Evolutionary conservation across 495 filamentous ascomycete species (phyloP).

Genomic region (Annulohypoxylon nitens): DNA sequence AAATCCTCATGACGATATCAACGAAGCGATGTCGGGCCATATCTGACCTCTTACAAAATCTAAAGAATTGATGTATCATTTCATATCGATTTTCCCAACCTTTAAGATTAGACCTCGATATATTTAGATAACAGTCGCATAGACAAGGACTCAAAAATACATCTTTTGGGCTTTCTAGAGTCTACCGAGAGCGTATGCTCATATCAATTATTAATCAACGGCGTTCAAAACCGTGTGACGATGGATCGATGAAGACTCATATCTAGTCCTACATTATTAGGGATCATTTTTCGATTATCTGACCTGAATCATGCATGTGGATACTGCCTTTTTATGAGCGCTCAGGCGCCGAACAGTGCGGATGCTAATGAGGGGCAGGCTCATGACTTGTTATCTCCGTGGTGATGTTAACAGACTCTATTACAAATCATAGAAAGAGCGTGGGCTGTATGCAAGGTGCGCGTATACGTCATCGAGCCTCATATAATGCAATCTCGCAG

Average conservation of each 20-base stretch:
- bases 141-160: not conserved
- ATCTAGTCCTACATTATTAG: not conserved
- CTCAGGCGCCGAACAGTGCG: not conserved
- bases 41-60: not conserved
- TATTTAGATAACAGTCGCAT: not conserved
- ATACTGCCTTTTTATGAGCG: not conserved
- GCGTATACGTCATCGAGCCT: conserved; percentile 24
- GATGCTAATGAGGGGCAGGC: not conserved
- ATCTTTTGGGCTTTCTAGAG: not conserved
- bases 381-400: conserved; percentile 9
- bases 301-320: not conserved
- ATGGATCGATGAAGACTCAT: no score
- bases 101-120: not conserved
- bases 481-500: conserved; percentile 13
- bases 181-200: not conserved
- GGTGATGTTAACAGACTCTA: not conserved
- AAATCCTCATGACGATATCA: conserved; percentile 1
- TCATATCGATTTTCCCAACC: not conserved
- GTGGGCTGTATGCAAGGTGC: not conserved
- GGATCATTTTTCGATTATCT: not conserved
- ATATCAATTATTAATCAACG: no score
- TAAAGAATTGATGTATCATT: not conserved
- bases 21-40: not conserved
- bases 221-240: no score
- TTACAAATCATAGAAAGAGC: not conserved